A percentile compares a stretch with the other conserved stretches of the same genome.
These are phyloP conservation scores for Verticillium isaacii DNA, from an alignment of 2,329 filamentous ascomycete genomes.

Conservation along the genomic window DNA sequence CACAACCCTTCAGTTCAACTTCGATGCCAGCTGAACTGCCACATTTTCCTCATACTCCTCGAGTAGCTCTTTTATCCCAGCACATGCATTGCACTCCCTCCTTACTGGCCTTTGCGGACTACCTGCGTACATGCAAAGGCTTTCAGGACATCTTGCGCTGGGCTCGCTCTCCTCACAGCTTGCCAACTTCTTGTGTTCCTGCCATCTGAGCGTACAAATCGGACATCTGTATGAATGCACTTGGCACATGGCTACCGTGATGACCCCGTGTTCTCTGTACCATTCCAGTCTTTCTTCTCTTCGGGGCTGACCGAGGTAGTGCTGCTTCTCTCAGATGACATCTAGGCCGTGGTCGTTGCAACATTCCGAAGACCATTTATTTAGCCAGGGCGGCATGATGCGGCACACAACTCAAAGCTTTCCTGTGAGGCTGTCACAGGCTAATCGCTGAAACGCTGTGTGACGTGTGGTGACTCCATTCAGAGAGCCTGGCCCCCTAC, in stretches of 20 bases:
- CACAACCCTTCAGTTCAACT: background rate
- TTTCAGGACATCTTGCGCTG: constrained; percentile 21
- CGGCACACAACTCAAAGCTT: too few relatives aligned
- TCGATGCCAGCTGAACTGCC: background rate
- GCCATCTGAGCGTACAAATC: constrained; percentile 25
- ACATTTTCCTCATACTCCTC: constrained; percentile 18
- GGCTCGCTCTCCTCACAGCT: constrained; percentile 29
- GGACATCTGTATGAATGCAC: constrained; percentile 26
- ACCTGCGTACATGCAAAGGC: constrained; percentile 32
- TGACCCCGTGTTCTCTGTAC: background rate
- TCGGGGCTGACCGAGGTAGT: too few relatives aligned
- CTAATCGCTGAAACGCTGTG: too few relatives aligned
- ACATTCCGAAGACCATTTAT: too few relatives aligned
- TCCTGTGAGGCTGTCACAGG: too few relatives aligned
- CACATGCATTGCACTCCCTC: constrained; percentile 26
- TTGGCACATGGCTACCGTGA: constrained; percentile 25
- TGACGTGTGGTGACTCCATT: too few relatives aligned
- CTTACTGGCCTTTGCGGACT: constrained; percentile 23
- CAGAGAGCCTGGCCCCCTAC: too few relatives aligned
- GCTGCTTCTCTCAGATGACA: too few relatives aligned
- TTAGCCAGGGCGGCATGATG: too few relatives aligned
- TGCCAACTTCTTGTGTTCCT: constrained; percentile 26
- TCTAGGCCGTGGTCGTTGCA: too few relatives aligned
- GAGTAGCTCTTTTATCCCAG: constrained; percentile 19
- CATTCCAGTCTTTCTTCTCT: too few relatives aligned